Conservation (phyloP, 2,329 filamentous ascomycete genomes). For the Pseudogymnoascus sp. region DNA sequence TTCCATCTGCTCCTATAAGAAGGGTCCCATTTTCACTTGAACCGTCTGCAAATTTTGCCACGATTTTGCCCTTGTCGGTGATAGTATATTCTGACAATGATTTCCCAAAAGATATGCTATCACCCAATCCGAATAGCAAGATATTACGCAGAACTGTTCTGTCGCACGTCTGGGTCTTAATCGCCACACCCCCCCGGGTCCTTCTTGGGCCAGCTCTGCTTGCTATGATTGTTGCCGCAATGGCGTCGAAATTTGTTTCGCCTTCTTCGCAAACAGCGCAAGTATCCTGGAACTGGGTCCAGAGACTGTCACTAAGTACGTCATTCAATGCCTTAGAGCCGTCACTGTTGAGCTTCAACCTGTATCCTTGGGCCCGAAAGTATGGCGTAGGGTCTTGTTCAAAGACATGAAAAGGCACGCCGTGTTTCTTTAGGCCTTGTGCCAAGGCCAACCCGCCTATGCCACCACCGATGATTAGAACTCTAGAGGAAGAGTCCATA, state of each 20-base stretch:
- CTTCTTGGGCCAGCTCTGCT: not conserved
- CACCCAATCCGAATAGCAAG: constrained; percentile 27
- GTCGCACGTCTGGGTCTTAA: constrained; percentile 21
- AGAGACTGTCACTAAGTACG: constrained; percentile 14
- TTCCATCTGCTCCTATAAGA: constrained; percentile 35
- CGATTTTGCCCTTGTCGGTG: constrained; percentile 15
- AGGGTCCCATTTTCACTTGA: constrained; percentile 26
- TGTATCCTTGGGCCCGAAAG: constrained; percentile 32
- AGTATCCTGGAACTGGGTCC: constrained; percentile 18
- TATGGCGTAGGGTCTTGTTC: constrained; percentile 28
- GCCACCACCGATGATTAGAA: constrained; percentile 33
- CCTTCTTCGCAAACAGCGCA: constrained; percentile 15
- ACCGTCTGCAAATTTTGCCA: constrained; percentile 30
- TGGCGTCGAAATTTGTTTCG: constrained; percentile 14
- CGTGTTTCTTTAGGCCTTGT: constrained; percentile 29
- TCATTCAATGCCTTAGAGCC: constrained; percentile 19
- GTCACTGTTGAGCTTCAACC: constrained; percentile 26
- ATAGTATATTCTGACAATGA: constrained; percentile 19
- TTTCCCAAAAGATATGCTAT: constrained; percentile 29
- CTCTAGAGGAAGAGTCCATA: not conserved
- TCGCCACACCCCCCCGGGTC: constrained; percentile 3
- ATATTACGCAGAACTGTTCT: constrained; percentile 29
- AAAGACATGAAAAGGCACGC: constrained; percentile 32
- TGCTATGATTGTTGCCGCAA: constrained; percentile 10
- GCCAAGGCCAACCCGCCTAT: constrained; percentile 31